Conservation (phyloP, 352 stramenopile genomes). For the Phytopythium sindhum region DNA sequence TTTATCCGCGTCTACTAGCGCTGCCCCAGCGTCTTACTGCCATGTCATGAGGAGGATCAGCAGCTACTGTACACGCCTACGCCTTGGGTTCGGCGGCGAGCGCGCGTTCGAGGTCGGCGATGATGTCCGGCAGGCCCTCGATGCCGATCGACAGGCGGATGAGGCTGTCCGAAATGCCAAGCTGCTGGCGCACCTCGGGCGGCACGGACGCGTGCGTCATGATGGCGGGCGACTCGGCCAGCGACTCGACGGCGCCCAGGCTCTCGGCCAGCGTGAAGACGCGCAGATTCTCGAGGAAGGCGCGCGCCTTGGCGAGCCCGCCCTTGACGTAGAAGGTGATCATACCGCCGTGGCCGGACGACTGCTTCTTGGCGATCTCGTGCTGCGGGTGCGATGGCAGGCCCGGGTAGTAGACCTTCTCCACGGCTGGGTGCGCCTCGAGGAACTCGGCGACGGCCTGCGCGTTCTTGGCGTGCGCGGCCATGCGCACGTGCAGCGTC, state of each 20-base stretch:
- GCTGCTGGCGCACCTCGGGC: conserved; percentile 79
- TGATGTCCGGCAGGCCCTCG: conserved; percentile 91
- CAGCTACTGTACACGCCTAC: background rate
- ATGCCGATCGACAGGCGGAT: conserved; percentile 92
- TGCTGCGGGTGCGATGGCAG: conserved; percentile 88
- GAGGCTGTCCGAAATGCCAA: conserved; percentile 92
- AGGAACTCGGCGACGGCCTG: conserved; percentile 90
- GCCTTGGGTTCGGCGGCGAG: conserved; percentile 54
- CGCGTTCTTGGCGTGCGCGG: conserved; percentile 93
- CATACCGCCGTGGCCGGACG: conserved; percentile 75
- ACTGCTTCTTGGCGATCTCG: conserved; percentile 82
- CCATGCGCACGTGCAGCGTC: conserved; percentile 93
- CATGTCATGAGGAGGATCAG: too few relatives aligned
- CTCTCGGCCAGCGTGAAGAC: conserved; percentile 92
- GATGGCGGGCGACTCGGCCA: conserved; percentile 85
- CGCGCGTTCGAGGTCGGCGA: conserved; percentile 82
- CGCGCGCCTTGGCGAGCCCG: conserved; percentile 70
- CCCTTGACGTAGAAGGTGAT: conserved; percentile 94
- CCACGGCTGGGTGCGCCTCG: conserved; percentile 82
- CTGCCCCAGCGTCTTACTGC: background rate
- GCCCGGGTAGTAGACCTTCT: conserved; percentile 92
- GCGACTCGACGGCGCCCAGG: conserved; percentile 16
- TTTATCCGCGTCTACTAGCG: background rate
- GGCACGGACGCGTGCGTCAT: conserved; percentile 94
- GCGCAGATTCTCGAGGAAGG: conserved; percentile 91